phyloP scores from a whole-genome alignment of 495 filamentous ascomycete genomes.

The Penicillium roqueforti region DNA sequence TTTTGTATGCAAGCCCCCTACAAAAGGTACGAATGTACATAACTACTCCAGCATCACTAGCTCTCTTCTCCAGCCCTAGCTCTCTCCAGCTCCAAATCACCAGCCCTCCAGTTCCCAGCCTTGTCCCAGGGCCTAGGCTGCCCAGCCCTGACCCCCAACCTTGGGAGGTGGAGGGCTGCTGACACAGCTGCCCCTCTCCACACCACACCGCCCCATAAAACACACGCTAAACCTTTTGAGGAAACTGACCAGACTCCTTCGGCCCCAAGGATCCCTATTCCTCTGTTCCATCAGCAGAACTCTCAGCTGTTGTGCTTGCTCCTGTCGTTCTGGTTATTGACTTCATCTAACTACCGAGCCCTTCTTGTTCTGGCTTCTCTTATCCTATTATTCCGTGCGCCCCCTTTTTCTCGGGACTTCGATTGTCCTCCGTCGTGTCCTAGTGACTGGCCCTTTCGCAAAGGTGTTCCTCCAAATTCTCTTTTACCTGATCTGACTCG shows the following conservation, averaged over 20 bases:
- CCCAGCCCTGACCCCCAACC: too few species aligned
- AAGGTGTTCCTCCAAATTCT: constrained; percentile 17
- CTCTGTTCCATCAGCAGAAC: constrained; percentile 14
- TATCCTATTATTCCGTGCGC: constrained; percentile 17
- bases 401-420: constrained; percentile 8
- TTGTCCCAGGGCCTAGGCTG: background rate
- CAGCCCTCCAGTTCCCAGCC: too few species aligned
- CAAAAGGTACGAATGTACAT: too few species aligned
- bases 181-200: constrained; percentile 25
- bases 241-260: constrained; percentile 27
- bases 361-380: constrained; percentile 4
- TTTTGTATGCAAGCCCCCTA: background rate
- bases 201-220: constrained; percentile 32
- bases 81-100: too few species aligned
- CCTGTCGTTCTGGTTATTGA: constrained; percentile 5
- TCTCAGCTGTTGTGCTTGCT: constrained; percentile 5
- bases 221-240: constrained; percentile 25
- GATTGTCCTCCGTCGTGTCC: constrained; percentile 13
- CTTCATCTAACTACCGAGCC: background rate
- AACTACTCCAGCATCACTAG: background rate
- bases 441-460: constrained; percentile 18
- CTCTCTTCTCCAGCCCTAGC: too few species aligned
- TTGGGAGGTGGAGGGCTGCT: background rate
- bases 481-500: constrained; percentile 23
- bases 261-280: constrained; percentile 13